Percentiles rank a stretch among this genome's conserved stretches.
Conservation (phyloP, 2,329 filamentous ascomycete genomes). For the Ilyonectria sp. region DNA sequence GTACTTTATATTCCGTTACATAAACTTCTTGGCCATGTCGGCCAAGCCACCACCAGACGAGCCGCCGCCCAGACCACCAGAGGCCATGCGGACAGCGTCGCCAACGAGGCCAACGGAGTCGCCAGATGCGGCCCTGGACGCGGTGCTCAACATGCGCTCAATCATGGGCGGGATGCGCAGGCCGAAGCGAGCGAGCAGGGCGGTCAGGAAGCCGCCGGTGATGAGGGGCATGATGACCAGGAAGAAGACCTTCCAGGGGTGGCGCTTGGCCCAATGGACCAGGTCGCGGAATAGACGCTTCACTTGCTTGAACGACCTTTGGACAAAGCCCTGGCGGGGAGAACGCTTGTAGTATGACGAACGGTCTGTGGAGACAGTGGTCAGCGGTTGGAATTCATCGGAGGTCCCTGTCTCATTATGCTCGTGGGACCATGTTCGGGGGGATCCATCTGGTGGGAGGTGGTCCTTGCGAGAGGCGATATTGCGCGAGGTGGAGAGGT, state of each 20-base stretch:
- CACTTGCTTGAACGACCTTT: constrained; percentile 81
- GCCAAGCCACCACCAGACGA: constrained; percentile 52
- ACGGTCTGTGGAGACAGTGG: constrained; percentile 55
- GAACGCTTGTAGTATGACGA: constrained; percentile 84
- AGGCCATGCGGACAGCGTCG: constrained; percentile 70
- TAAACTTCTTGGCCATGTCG: constrained; percentile 61
- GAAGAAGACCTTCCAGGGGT: constrained; percentile 91
- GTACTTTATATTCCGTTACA: constrained; percentile 45
- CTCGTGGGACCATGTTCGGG: constrained; percentile 2
- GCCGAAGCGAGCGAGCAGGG: constrained; percentile 84
- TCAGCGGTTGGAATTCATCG: constrained; percentile 8
- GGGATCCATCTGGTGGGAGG: constrained; percentile 8
- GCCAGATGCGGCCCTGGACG: constrained; percentile 64
- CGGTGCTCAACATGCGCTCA: constrained; percentile 71
- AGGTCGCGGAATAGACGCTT: constrained; percentile 86
- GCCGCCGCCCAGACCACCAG: constrained; percentile 51
- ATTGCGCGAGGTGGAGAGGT: no score
- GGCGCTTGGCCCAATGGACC: constrained; percentile 83
- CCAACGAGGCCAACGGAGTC: constrained; percentile 65
- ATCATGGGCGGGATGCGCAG: constrained; percentile 79
- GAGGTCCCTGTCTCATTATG: constrained; percentile 7
- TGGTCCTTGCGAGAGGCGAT: not conserved
- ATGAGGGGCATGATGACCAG: constrained; percentile 90
- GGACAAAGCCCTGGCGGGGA: constrained; percentile 84
- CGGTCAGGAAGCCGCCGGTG: constrained; percentile 85